A percentile compares a stretch with the other conserved stretches of the same genome.
Evolutionary conservation across 108 stramenopile genomes (phyloP).

Genomic region (Chaetoceros muelleri): DNA sequence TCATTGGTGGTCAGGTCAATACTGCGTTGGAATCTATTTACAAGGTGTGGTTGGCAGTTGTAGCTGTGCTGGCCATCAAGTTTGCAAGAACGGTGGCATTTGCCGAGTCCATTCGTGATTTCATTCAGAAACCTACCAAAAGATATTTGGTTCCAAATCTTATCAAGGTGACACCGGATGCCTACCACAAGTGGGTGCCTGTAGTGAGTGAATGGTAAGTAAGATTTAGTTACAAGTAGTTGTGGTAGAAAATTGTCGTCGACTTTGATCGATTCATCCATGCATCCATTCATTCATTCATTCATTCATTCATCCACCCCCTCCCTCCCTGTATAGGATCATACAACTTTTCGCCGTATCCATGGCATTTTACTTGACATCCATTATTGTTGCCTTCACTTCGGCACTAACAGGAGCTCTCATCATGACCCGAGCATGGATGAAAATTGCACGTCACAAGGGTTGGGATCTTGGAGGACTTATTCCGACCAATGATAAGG

Average conservation of each 20-base stretch:
- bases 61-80: constrained; percentile 81
- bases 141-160: constrained; percentile 57
- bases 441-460: constrained; percentile 23
- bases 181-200: constrained; percentile 82
- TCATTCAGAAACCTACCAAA: constrained; percentile 35
- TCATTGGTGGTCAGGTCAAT: no score
- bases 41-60: constrained; percentile 77
- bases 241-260: background rate
- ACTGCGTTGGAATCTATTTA: constrained; percentile 49
- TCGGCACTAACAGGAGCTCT: constrained; percentile 83
- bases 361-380: constrained; percentile 86
- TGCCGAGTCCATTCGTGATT: constrained; percentile 75
- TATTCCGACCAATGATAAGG: constrained; percentile 42
- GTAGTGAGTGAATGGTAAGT: constrained; percentile 45
- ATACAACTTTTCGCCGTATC: constrained; percentile 72
- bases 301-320: background rate
- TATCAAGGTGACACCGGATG: constrained; percentile 45
- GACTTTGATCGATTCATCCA: background rate
- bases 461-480: constrained; percentile 33
- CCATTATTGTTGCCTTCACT: constrained; percentile 78
- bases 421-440: constrained; percentile 71
- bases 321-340: constrained; percentile 19
- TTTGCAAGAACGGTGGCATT: constrained; percentile 84
- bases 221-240: background rate
- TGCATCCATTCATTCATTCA: background rate